These are phyloP conservation scores for Linnemannia exigua DNA, from an alignment of 192 early-diverging fungal species.

Conservation along the genomic window DNA sequence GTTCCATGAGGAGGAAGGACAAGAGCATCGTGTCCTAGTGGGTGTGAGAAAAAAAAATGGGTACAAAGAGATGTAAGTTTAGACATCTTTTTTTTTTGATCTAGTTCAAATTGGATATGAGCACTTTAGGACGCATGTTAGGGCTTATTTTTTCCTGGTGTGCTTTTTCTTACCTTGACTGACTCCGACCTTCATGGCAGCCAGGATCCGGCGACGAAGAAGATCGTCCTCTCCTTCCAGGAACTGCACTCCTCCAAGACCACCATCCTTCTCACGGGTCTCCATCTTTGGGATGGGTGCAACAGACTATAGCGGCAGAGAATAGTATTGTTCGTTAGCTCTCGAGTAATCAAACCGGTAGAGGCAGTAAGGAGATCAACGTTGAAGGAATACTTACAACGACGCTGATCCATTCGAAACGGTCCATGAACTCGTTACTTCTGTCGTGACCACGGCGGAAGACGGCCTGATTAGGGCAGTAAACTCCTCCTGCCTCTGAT, in stretches of 20 bases:
- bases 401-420: constrained; percentile 59
- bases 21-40: constrained; percentile 47
- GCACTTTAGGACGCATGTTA: background rate
- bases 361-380: background rate
- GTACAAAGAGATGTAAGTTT: background rate
- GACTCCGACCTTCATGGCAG: constrained; percentile 54
- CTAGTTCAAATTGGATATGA: background rate
- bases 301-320: constrained; percentile 21
- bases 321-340: background rate
- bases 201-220: constrained; percentile 43
- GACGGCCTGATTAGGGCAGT: constrained; percentile 60
- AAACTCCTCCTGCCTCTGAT: constrained; percentile 49
- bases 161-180: constrained; percentile 31
- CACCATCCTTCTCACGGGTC: constrained; percentile 48
- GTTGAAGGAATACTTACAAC: constrained; percentile 38
- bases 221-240: constrained; percentile 48
- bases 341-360: background rate
- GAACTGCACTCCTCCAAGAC: constrained; percentile 53
- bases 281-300: constrained; percentile 44
- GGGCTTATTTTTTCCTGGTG: background rate
- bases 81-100: background rate
- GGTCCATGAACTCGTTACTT: constrained; percentile 55
- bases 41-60: background rate
- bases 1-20: constrained; percentile 53
- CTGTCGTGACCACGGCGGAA: constrained; percentile 50